Conservation (phyloP, 2,329 filamentous ascomycete species). For the Ceratocystis smalleyi region DNA sequence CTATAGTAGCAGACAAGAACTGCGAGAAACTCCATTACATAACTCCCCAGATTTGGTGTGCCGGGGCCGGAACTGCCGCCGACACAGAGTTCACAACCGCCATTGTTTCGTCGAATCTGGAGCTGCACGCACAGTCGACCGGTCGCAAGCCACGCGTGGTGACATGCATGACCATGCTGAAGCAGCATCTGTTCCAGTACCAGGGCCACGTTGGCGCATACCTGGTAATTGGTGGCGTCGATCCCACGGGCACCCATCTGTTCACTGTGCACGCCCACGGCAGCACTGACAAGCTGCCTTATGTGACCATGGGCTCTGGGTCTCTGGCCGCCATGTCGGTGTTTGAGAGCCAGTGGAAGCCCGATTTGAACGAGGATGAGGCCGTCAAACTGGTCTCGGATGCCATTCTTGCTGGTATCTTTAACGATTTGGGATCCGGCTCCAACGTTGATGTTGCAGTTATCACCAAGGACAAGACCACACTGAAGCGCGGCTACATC, state of each 20-base stretch:
- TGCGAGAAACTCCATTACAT: constrained; percentile 99
- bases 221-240: constrained; percentile 89
- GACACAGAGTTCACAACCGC: constrained; percentile 98
- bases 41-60: constrained; percentile 96
- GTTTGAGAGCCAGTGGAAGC: constrained; percentile 93
- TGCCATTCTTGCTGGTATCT: constrained; percentile 91
- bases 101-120: constrained; percentile 95
- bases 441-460: constrained; percentile 95
- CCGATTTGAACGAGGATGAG: constrained; percentile 56
- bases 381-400: constrained; percentile 72
- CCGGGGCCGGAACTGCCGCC: constrained; percentile 89
- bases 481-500: constrained; percentile 80
- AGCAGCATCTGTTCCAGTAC: constrained; percentile 97
- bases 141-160: constrained; percentile 94
- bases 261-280: constrained; percentile 99
- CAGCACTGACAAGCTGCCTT: constrained; percentile 94
- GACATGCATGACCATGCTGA: constrained; percentile 98
- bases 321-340: constrained; percentile 94
- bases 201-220: constrained; percentile 97
- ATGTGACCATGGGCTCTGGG: constrained; percentile 97
- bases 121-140: constrained; percentile 90
- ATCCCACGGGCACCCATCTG: constrained; percentile 85
- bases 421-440: constrained; percentile 92
- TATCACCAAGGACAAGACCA: constrained; percentile 91
- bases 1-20: constrained; percentile 99